Evolutionary conservation across 2,329 filamentous ascomycete species (phyloP).

Genomic region (Arthrobotrys pseudoclavata): DNA sequence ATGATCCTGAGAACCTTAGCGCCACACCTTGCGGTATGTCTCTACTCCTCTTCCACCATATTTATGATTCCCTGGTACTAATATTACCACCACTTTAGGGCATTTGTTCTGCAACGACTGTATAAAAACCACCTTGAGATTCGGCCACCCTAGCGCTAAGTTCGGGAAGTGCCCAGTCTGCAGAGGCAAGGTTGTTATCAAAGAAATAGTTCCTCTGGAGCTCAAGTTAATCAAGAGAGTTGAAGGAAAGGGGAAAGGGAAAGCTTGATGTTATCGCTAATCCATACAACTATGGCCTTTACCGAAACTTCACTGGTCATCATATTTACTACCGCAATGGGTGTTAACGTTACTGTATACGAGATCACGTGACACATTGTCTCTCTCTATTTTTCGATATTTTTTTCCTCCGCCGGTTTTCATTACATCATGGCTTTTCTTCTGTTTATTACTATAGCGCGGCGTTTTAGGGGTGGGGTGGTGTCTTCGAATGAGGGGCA

Average conservation of each 20-base stretch:
- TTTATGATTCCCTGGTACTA: not conserved
- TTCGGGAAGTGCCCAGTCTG: constrained; percentile 63
- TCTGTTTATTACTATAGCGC: constrained; percentile 32
- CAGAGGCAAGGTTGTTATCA: constrained; percentile 63
- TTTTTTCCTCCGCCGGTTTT: not conserved
- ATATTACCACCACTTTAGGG: constrained; percentile 56
- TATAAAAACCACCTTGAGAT: constrained; percentile 62
- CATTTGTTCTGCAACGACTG: constrained; percentile 64
- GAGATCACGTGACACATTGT: not conserved
- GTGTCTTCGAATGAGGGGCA: constrained; percentile 4
- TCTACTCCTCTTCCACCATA: not conserved
- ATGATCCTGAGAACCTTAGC: constrained; percentile 62
- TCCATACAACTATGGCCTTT: not conserved
- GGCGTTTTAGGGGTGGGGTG: constrained; percentile 24
- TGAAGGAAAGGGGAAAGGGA: constrained; percentile 61
- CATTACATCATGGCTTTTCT: not conserved
- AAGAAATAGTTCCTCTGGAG: constrained; percentile 63
- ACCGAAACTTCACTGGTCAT: not conserved
- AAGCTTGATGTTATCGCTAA: constrained; percentile 23
- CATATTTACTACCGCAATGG: not conserved
- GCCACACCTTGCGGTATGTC: constrained; percentile 63
- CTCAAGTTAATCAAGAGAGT: constrained; percentile 61
- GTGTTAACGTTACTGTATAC: not conserved
- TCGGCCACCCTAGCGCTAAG: constrained; percentile 60
- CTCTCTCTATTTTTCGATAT: not conserved